phyloP scores from a whole-genome alignment of 306 rosid species.

The Sechiopsis laciniata region DNA sequence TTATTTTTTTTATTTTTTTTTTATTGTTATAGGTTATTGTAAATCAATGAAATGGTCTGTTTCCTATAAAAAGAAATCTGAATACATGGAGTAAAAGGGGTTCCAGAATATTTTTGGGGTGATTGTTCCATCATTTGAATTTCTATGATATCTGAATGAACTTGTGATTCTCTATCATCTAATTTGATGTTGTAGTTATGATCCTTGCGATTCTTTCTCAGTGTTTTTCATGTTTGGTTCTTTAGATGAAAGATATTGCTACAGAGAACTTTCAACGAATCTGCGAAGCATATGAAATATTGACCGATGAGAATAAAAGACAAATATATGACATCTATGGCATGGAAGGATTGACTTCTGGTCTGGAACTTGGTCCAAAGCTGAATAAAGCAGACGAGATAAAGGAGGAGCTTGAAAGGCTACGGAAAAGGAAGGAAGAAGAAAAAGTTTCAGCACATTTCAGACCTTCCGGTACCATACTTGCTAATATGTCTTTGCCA shows the following conservation, averaged over 20 bases:
- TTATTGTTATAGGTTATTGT: too few relatives aligned
- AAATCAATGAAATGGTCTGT: too few relatives aligned
- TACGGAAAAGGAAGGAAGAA: slow-evolving; percentile 54
- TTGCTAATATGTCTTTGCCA: slow-evolving; percentile 74
- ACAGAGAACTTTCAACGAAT: slow-evolving; percentile 88
- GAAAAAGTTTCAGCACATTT: slow-evolving; percentile 56
- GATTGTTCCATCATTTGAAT: background rate
- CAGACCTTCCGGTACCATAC: slow-evolving; percentile 67
- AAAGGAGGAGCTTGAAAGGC: slow-evolving; percentile 69
- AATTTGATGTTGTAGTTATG: background rate
- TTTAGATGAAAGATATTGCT: slow-evolving; percentile 81
- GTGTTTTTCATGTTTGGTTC: background rate
- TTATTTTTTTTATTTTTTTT: too few relatives aligned
- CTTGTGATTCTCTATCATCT: background rate
- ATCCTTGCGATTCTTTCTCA: background rate
- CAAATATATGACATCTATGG: slow-evolving; percentile 90
- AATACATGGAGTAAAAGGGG: background rate
- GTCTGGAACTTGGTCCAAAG: slow-evolving; percentile 81
- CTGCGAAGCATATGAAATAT: slow-evolving; percentile 81
- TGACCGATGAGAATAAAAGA: slow-evolving; percentile 71
- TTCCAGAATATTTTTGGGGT: background rate
- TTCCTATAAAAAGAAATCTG: background rate
- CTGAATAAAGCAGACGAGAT: slow-evolving; percentile 68
- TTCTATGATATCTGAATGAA: background rate
- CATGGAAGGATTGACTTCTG: slow-evolving; percentile 81